Base-by-base conservation (phyloP, 495 filamentous ascomycete genomes). In the Parachaetomium inaequale region DNA sequence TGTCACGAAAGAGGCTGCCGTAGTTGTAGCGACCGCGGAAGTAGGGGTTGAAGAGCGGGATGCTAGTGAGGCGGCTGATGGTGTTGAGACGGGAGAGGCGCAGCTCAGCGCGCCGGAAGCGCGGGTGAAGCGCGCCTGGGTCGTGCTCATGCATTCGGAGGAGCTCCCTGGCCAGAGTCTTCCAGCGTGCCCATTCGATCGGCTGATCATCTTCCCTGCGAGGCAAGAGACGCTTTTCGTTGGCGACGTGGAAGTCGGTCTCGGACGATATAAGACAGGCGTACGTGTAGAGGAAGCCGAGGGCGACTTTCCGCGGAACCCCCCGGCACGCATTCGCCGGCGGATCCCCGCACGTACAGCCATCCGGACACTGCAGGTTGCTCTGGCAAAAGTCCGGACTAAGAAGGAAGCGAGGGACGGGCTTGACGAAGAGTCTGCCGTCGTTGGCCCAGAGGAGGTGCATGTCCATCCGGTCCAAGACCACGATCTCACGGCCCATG, bases 201-300 rank as follows among this genome's bases (percentile, higher is more conserved):
- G 46, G 38, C 42, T 15, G 1, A 47, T 56, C 63, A 29, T 60
- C 19, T 12, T 21, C 32, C 34, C 2, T 58, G 19, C 59, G 46
- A 42, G 77, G 78, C 1, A 79, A 31, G 1, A 81, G 58, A 19
- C 66, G 60, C 28, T 67, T 57, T 14, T 68, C 63, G 25, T 70
- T 60, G 15, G 77, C 78, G 31, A 79, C 67, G 0, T n/a, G 3
- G n/a, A 78, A 73, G 55, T 81, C 77, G 59, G 60, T 72, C 51
- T 77, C 68, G 42, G 67, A 70, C 2, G 59, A 66, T 25, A 81
- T 66, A 19, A 81, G 67, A 4, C 66, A 64, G 32, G 69, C 65
- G 68, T 79, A 79, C 2, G 73, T 72, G 43, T 57, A 68, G 1
- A 79, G 64, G 26, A 79, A 72, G 11, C 77, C 77, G 1, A 72